Base-by-base conservation (phyloP, 768 basidiomycete genomes). In the Tubosaeta sp. region DNA sequence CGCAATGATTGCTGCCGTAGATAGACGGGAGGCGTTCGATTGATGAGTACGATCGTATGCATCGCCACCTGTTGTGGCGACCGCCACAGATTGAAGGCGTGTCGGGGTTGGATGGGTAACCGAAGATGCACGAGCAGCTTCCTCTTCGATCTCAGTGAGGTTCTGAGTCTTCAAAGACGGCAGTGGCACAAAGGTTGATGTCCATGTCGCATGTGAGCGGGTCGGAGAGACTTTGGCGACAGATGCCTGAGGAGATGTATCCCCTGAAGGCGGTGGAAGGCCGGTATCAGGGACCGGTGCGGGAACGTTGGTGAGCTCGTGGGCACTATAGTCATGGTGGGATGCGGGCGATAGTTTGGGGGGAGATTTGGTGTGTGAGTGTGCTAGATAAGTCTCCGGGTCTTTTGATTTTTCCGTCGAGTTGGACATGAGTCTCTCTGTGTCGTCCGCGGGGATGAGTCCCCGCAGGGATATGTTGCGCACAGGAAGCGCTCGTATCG, bases 1-100 rank as follows among this genome's bases (percentile, higher is more conserved):
- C 9, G 82, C 65, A 22, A 79, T 71, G 51, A 85, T 77, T 21
- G 77, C 63, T 5, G 76, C 69, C 1, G 74, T 70, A 48, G 80
- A 73, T 40, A 84, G 56, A 53, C 73, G 75, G 38, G 63, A 31
- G 11, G 38, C 43, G 40, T 48, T 52, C n/a, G 54, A 29, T 35
- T 59, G 58, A 21, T 60, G 53, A 27, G 47, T 43, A 19, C 19
- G 50, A 51, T 46, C 19, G 10, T 18, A 44, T 41, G 51, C 32
- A 10, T 29, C 42, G 29, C 38, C 51, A 3, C n/a, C 29, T 3
- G 54, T 21, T 10, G 48, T 40, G 19, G 53, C 25, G 22, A 36
- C 31, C 29, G 19, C 45, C 16, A 30, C 27, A n/a, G 59, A 49
- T 30, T 25, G 50, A 24, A 22, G 42, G 11, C n/a, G 24, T 31